Conservation (phyloP, 2,329 filamentous ascomycete genomes). For the Cyclaneusma minus region DNA sequence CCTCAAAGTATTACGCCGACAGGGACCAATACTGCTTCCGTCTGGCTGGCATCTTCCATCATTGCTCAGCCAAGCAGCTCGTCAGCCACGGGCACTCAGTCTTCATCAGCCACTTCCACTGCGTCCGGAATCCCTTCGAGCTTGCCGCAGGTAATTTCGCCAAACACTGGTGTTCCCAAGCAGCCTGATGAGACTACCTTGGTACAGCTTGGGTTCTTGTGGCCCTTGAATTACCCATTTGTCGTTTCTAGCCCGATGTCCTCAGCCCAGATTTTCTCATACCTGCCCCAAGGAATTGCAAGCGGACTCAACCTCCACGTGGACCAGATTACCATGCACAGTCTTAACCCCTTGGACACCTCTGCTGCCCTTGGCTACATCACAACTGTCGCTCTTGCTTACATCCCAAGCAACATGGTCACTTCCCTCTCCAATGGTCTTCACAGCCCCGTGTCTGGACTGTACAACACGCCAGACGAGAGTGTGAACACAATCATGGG, state of each 20-base stretch:
- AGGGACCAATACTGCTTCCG: conserved; percentile 10
- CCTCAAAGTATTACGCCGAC: conserved; percentile 9
- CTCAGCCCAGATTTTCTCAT: conserved; percentile 72
- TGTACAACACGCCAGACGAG: conserved; percentile 44
- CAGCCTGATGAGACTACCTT: conserved; percentile 49
- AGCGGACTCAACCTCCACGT: conserved; percentile 31
- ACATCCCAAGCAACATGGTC: conserved; percentile 58
- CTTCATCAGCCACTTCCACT: conserved; percentile 5
- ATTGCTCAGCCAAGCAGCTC: conserved; percentile 10
- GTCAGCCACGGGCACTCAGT: conserved; percentile 6
- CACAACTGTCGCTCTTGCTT: conserved; percentile 64
- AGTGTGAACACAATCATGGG: conserved; percentile 59
- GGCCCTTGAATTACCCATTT: conserved; percentile 69
- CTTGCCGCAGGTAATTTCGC: conserved; percentile 63
- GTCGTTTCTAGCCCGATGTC: conserved; percentile 57
- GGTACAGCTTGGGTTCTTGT: conserved; percentile 75
- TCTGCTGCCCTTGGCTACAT: conserved; percentile 55
- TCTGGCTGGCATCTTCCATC: conserved; percentile 14
- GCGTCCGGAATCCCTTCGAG: conserved; percentile 41
- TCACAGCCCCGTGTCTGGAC: conserved; percentile 49
- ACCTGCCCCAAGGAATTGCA: conserved; percentile 52
- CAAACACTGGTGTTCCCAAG: conserved; percentile 39
- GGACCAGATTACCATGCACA: conserved; percentile 47
- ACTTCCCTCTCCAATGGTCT: conserved; percentile 53
- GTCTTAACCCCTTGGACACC: conserved; percentile 65